phyloP scores from a whole-genome alignment of 805 yeast genomes.

The Sugiyamaella qingdaonensis region DNA sequence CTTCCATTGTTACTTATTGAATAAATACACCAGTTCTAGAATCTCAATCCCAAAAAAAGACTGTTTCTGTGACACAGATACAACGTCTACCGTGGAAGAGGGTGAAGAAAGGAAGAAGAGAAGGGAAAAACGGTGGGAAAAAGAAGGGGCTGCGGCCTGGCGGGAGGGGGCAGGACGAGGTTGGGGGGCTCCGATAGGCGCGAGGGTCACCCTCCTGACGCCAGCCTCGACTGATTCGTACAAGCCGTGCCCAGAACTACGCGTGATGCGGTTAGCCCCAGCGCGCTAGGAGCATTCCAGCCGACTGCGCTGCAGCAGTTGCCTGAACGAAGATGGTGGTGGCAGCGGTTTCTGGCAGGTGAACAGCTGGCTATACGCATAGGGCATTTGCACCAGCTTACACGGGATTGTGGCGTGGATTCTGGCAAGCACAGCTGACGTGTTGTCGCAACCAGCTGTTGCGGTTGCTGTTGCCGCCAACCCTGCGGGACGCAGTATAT shows the following conservation, averaged over 20 bases:
- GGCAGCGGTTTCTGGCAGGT: no score
- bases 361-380: no score
- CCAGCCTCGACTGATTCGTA: background rate
- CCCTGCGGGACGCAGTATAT: no score
- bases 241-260: background rate
- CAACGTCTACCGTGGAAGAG: constrained; percentile 11
- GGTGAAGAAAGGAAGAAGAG: constrained; percentile 14
- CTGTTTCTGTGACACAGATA: constrained; percentile 7
- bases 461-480: no score
- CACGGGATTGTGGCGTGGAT: no score
- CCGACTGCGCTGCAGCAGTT: no score
- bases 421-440: no score
- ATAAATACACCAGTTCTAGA: constrained; percentile 3
- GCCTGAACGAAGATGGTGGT: no score
- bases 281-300: no score
- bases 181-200: background rate
- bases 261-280: background rate
- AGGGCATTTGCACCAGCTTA: no score
- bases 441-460: no score
- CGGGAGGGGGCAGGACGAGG: background rate
- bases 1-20: constrained; percentile 17
- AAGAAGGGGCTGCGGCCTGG: constrained; percentile 10
- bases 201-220: constrained; percentile 3
- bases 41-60: constrained; percentile 2
- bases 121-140: constrained; percentile 15